phyloP scores from a whole-genome alignment of 148 eudicot genomes.

The Rhododendron williamsianum region DNA sequence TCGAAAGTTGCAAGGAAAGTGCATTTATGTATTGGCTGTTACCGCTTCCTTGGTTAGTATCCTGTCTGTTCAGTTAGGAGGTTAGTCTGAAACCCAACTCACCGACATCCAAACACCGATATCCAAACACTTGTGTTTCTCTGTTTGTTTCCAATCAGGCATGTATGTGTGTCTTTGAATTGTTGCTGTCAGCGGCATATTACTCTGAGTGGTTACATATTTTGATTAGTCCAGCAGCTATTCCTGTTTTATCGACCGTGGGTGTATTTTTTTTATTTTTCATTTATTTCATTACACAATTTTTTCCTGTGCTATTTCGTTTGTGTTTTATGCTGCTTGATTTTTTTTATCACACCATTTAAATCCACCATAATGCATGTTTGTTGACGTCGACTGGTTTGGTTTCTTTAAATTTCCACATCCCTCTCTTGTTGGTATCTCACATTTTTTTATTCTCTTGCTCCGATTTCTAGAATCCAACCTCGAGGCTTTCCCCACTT shows the following conservation, averaged over 20 bases:
- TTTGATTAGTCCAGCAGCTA: not conserved
- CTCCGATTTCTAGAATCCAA: conserved; percentile 37
- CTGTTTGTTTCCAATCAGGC: not conserved
- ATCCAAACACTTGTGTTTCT: not conserved
- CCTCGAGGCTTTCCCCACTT: conserved; percentile 55
- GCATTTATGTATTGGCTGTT: not conserved
- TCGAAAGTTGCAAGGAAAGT: not conserved
- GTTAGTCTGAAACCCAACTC: not conserved
- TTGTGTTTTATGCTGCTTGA: not conserved
- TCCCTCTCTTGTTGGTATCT: not conserved
- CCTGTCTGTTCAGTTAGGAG: not conserved
- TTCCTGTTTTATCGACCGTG: not conserved
- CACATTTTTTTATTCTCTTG: not conserved
- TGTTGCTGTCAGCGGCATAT: not conserved
- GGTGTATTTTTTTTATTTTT: not conserved
- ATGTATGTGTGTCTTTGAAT: not conserved
- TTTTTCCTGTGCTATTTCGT: not conserved
- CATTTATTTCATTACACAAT: not conserved
- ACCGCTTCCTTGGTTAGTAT: not conserved
- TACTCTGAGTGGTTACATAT: not conserved
- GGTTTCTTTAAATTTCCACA: not conserved
- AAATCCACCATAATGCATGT: not conserved
- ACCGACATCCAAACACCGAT: too few species aligned
- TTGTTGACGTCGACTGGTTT: not conserved
- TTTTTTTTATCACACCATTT: not conserved